Conservation (phyloP, 345 rosid genomes). For the Eucalyptus paniculata region DNA sequence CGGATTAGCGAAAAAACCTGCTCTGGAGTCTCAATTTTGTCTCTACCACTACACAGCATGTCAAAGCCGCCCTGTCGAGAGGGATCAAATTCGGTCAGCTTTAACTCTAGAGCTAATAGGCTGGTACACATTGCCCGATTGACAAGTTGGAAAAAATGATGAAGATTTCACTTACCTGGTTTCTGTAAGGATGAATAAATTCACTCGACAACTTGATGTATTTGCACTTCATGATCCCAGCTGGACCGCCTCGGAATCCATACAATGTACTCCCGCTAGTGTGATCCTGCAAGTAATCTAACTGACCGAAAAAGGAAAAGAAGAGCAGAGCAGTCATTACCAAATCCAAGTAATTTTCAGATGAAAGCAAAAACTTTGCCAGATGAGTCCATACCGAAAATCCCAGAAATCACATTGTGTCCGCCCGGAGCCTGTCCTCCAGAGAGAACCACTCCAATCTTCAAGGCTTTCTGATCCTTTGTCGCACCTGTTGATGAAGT, state of each 20-base stretch:
- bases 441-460: conserved; percentile 93
- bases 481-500: not conserved
- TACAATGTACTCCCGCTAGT: conserved; percentile 62
- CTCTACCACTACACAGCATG: conserved; percentile 98
- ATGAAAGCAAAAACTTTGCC: not conserved
- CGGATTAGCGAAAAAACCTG: conserved; percentile 38
- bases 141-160: not conserved
- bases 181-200: conserved; percentile 69
- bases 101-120: not conserved
- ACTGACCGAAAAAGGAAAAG: not conserved
- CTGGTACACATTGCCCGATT: not conserved
- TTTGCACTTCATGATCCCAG: conserved; percentile 94
- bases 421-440: conserved; percentile 99
- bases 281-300: conserved; percentile 79
- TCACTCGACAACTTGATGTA: conserved; percentile 59
- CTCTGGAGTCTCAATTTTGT: conserved; percentile 99
- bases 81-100: not conserved
- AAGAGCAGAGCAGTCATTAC: not conserved
- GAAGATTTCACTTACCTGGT: conserved; percentile 36
- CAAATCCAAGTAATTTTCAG: not conserved
- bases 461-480: conserved; percentile 24
- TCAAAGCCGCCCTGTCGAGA: conserved; percentile 87
- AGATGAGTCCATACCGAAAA: conserved; percentile 48
- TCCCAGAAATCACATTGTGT: conserved; percentile 90
- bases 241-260: conserved; percentile 96